Percentiles rank a stretch among this genome's conserved stretches.
phyloP scores from a whole-genome alignment of 352 stramenopile species.

The Pythium volutum region DNA sequence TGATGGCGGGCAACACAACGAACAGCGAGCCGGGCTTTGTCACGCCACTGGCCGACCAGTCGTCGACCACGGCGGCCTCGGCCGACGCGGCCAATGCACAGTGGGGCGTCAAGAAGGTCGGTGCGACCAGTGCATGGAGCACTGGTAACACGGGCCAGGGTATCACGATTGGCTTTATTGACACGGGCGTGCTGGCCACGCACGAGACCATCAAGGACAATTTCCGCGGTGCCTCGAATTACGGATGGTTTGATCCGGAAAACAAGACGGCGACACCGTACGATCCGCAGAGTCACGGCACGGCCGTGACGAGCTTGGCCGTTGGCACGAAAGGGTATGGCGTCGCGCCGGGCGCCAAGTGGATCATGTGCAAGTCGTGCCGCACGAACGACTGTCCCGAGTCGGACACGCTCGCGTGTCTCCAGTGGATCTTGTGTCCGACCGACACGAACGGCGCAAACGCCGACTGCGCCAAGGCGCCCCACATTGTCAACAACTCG shows the following conservation, averaged over 20 bases:
- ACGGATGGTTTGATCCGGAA: conserved; percentile 36
- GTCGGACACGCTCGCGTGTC: conserved; percentile 25
- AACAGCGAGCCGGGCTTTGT: background rate
- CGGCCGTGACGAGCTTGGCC: conserved; percentile 10
- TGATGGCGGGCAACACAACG: background rate
- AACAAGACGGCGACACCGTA: conserved; percentile 14
- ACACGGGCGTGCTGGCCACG: conserved; percentile 29
- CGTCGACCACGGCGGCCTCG: background rate
- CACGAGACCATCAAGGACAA: conserved; percentile 30
- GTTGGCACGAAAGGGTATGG: conserved; percentile 12
- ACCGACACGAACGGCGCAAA: conserved; percentile 26
- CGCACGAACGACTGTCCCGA: conserved; percentile 26
- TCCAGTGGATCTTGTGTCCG: conserved; percentile 34
- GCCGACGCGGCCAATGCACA: conserved; percentile 8
- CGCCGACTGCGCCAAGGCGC: conserved; percentile 27
- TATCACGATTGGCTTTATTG: conserved; percentile 31
- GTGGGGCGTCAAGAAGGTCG: conserved; percentile 34
- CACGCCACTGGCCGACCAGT: background rate
- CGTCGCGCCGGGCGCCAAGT: conserved; percentile 10
- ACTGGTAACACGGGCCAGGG: conserved; percentile 22
- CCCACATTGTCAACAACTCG: conserved; percentile 28
- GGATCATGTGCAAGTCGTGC: conserved; percentile 29
- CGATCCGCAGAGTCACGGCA: conserved; percentile 23
- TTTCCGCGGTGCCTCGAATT: conserved; percentile 23
- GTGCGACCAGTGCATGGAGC: conserved; percentile 27